These are phyloP conservation scores for Claviceps africana DNA, from an alignment of 2,329 filamentous ascomycete genomes.

Conservation along the genomic window DNA sequence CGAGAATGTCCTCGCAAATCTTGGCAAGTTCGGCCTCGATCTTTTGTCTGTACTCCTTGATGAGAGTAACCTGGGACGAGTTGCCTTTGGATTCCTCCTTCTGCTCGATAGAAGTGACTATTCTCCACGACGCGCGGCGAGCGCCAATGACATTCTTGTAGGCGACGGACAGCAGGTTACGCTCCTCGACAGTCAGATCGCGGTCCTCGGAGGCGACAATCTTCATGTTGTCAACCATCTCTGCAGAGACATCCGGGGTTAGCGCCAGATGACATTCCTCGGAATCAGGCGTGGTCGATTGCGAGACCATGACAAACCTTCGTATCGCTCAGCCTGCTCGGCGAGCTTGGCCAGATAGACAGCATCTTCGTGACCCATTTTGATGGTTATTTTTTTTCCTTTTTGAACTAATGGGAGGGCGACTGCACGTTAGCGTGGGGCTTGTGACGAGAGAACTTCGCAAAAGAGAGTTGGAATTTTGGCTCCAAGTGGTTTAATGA, in stretches of 20 bases:
- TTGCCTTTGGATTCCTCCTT: slow-evolving; percentile 99
- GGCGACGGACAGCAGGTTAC: slow-evolving; percentile 91
- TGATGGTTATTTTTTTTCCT: slow-evolving; percentile 27
- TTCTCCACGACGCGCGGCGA: slow-evolving; percentile 94
- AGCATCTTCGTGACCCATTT: slow-evolving; percentile 98
- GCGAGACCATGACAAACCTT: slow-evolving; percentile 52
- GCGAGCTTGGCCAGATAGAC: slow-evolving; percentile 99
- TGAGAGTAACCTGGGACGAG: slow-evolving; percentile 73
- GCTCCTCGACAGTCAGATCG: slow-evolving; percentile 82
- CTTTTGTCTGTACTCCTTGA: slow-evolving; percentile 98
- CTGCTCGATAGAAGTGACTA: slow-evolving; percentile 96
- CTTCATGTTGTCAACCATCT: slow-evolving; percentile 99
- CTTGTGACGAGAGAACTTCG: background rate
- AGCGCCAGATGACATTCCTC: slow-evolving; percentile 9
- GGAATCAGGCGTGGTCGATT: background rate
- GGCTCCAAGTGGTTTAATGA: background rate
- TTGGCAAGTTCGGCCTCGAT: slow-evolving; percentile 93
- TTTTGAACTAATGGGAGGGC: background rate
- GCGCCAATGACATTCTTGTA: slow-evolving; percentile 99
- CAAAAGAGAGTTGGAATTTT: background rate
- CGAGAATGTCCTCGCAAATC: slow-evolving; percentile 95
- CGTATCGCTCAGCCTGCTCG: slow-evolving; percentile 99
- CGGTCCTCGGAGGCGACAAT: slow-evolving; percentile 78
- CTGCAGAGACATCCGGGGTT: slow-evolving; percentile 32
- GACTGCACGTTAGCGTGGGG: slow-evolving; percentile 1